Evolutionary conservation across 495 filamentous ascomycete genomes (phyloP).

Genomic region (Annulohypoxylon maeteangense): DNA sequence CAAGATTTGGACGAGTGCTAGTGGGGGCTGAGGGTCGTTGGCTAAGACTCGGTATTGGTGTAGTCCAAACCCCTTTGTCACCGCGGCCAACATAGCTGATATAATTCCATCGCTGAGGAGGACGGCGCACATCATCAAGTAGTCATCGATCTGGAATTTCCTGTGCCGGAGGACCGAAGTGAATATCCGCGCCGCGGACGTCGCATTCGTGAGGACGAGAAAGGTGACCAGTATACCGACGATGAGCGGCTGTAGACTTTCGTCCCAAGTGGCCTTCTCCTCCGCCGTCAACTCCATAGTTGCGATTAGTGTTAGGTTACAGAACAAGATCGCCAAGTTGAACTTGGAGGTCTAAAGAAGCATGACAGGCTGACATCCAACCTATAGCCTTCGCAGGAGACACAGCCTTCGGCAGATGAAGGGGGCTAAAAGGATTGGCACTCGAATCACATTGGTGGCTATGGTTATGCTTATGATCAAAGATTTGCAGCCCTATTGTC

Average conservation of each 20-base stretch:
- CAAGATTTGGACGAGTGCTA: slow-evolving; percentile 8
- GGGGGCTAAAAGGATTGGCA: slow-evolving; percentile 2
- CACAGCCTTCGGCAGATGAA: neutral
- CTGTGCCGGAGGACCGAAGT: neutral
- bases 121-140: slow-evolving; percentile 10
- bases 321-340: neutral
- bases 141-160: slow-evolving; percentile 9
- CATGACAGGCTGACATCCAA: neutral
- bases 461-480: neutral
- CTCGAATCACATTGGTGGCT: neutral
- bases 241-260: slow-evolving; percentile 6
- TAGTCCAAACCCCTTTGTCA: slow-evolving; percentile 2
- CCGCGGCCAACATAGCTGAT: slow-evolving; percentile 2
- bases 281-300: slow-evolving; percentile 4
- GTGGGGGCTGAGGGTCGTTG: neutral
- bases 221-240: slow-evolving; percentile 1
- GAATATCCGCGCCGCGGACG: neutral
- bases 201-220: slow-evolving; percentile 1
- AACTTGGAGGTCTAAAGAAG: neutral
- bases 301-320: neutral
- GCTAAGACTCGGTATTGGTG: slow-evolving; percentile 8
- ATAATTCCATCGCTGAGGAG: slow-evolving; percentile 8
- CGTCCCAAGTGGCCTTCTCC: slow-evolving; percentile 7
- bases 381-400: neutral
- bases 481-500: neutral